A percentile compares a stretch with the other conserved stretches of the same genome.
Evolutionary conservation across 305 asterid species (phyloP).

Genomic region (Ruellia speciosa): DNA sequence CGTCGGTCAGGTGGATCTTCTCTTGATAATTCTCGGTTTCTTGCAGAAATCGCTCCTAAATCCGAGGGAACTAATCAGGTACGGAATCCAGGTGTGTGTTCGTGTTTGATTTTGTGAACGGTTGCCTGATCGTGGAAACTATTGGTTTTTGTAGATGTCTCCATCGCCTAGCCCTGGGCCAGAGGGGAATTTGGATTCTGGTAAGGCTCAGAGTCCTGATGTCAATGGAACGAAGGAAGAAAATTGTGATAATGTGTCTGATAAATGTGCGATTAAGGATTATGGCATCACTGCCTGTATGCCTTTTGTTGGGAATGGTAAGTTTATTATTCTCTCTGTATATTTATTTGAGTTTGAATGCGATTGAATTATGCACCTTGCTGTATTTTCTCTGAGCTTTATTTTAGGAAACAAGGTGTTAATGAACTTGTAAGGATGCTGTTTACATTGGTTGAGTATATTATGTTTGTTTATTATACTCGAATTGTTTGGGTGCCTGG

Average conservation of each 20-base stretch:
- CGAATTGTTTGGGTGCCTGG: too few relatives aligned
- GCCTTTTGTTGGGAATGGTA: slow-evolving; percentile 35
- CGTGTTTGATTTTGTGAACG: not conserved
- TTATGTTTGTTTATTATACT: too few relatives aligned
- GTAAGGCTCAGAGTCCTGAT: slow-evolving; percentile 19
- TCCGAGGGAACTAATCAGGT: slow-evolving; percentile 21
- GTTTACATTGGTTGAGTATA: too few relatives aligned
- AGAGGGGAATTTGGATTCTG: slow-evolving; percentile 18
- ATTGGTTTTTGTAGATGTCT: slow-evolving; percentile 26
- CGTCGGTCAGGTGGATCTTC: slow-evolving; percentile 30
- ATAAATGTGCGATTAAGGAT: slow-evolving; percentile 34
- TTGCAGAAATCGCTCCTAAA: slow-evolving; percentile 8
- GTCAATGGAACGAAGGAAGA: slow-evolving; percentile 9
- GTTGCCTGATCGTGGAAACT: slow-evolving; percentile 12
- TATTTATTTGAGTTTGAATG: slow-evolving; percentile 2
- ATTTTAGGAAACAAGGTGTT: not conserved
- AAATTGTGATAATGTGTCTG: slow-evolving; percentile 29
- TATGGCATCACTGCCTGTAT: slow-evolving; percentile 41
- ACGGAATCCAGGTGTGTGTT: not conserved
- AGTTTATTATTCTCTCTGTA: not conserved
- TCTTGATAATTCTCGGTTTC: slow-evolving; percentile 16
- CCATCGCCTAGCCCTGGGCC: slow-evolving; percentile 44
- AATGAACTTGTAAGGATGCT: not conserved
- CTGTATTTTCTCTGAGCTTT: slow-evolving; percentile 1
- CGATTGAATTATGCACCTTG: not conserved